These are phyloP conservation scores for Phytophthora vignae DNA, from an alignment of 352 stramenopile species.

Conservation along the genomic window DNA sequence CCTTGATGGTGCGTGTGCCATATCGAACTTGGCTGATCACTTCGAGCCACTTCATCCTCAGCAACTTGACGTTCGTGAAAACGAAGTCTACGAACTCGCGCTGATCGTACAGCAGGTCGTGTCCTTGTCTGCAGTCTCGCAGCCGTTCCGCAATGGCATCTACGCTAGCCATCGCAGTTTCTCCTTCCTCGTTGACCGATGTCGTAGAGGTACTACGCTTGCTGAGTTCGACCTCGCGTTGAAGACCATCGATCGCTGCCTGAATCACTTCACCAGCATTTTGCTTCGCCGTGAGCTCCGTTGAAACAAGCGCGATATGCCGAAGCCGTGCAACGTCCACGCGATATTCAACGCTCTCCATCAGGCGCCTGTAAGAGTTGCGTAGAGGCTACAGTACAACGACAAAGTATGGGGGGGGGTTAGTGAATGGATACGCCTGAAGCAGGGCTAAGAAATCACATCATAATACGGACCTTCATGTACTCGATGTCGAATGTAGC, in stretches of 20 bases:
- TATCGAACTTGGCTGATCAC: conserved; percentile 57
- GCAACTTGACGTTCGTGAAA: conserved; percentile 57
- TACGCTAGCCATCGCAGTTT: conserved; percentile 27
- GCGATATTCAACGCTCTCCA: conserved; percentile 21
- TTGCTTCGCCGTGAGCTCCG: conserved; percentile 21
- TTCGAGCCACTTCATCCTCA: conserved; percentile 59
- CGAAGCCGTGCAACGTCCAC: conserved; percentile 21
- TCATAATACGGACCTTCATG: conserved; percentile 12
- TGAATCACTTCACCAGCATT: conserved; percentile 40
- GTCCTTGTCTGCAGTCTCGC: conserved; percentile 31
- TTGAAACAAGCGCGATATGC: conserved; percentile 14
- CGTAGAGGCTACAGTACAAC: conserved; percentile 10
- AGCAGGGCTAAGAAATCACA: neutral
- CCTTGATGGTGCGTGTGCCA: conserved; percentile 24
- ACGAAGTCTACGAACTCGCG: conserved; percentile 68
- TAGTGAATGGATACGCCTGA: neutral
- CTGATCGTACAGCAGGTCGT: conserved; percentile 57
- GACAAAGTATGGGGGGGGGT: neutral
- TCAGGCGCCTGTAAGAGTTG: conserved; percentile 27
- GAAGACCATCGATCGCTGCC: conserved; percentile 40
- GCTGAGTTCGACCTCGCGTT: conserved; percentile 29
- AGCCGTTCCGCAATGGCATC: conserved; percentile 52
- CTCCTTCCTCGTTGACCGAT: neutral
- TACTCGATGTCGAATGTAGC: conserved; percentile 64
- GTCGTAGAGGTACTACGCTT: neutral